Percentiles rank a stretch among this genome's conserved stretches.
These are phyloP conservation scores for Lactarius trivialis DNA, from an alignment of 768 basidiomycete genomes.

Conservation along the genomic window DNA sequence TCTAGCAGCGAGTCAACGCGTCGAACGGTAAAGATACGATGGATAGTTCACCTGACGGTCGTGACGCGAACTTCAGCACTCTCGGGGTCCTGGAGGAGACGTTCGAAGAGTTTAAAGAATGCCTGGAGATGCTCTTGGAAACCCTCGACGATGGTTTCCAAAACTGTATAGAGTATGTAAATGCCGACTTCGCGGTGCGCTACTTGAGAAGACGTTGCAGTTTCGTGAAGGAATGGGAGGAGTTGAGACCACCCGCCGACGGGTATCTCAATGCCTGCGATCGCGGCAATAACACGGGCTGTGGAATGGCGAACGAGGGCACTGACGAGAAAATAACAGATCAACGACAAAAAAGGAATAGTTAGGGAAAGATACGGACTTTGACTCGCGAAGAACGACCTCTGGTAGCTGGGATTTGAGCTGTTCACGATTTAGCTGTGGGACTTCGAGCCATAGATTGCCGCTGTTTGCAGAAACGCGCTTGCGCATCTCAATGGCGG, in stretches of 20 bases:
- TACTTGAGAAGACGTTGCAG: slow-evolving; percentile 60
- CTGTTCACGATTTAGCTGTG: slow-evolving; percentile 61
- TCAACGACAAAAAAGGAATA: slow-evolving; percentile 10
- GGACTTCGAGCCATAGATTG: slow-evolving; percentile 71
- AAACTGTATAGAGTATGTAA: slow-evolving; percentile 83
- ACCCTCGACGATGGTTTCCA: slow-evolving; percentile 88
- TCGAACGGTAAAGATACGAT: neutral
- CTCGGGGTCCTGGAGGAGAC: slow-evolving; percentile 71
- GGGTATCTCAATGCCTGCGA: slow-evolving; percentile 84
- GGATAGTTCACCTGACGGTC: slow-evolving; percentile 58
- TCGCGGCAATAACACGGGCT: slow-evolving; percentile 87
- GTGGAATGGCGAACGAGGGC: slow-evolving; percentile 88
- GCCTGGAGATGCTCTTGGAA: slow-evolving; percentile 67
- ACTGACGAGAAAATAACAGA: slow-evolving; percentile 36
- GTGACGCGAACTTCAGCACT: slow-evolving; percentile 87
- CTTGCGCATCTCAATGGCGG: slow-evolving; percentile 95
- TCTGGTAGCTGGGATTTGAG: slow-evolving; percentile 83
- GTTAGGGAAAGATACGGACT: slow-evolving; percentile 41
- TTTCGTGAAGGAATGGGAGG: slow-evolving; percentile 78
- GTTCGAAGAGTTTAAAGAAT: slow-evolving; percentile 75
- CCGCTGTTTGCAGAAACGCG: slow-evolving; percentile 76
- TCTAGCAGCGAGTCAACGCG: slow-evolving; percentile 31
- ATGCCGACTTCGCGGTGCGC: slow-evolving; percentile 87
- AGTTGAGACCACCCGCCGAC: slow-evolving; percentile 78
- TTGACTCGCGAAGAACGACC: slow-evolving; percentile 67